Base-by-base conservation (phyloP, 2,329 filamentous ascomycete species). In the Aspergillus sergii region DNA sequence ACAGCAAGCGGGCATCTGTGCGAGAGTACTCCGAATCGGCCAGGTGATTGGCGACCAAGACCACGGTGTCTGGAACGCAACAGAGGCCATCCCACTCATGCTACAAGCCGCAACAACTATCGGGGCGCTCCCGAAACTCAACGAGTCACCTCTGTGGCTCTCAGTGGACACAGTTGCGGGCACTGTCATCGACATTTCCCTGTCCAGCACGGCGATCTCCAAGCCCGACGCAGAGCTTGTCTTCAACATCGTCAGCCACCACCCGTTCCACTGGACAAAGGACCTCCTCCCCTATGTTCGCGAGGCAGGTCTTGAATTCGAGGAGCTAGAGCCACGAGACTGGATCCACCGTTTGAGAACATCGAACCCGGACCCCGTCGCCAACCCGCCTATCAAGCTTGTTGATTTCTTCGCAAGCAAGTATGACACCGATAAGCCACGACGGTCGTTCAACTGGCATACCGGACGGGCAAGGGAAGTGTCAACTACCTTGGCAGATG, bases 211-310 rank as follows among this genome's bases (percentile, higher is more conserved):
- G 14, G 34, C n/a, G 9, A 45, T 41, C 21, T 39, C 61, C 11
- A 53, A 32, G 9, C 19, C 28, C 39, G 57, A 39, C 21, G 19
- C 48, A n/a, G 23, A 58, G 2, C 59, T 50, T 8, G 78, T 87
- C 19, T 85, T 82, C 62, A 84, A 88, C 62, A 75, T 89, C 10
- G 77, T 84, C n/a, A 87, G 87, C 62, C 80, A 81, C 0, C 72
- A 66, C 8, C 73, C 74, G 1, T 83, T 87, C 65, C 68, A 82
- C 43, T 88, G 85, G 84, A 85, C 82, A 0, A 62, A 76, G 0
- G 82, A 86, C 57, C 72, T 89, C 2, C 78, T 88, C 0, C 85
- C 85, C 2, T 79, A 80, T 4, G 73, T 88, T 19, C 85, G 84
- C 55, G 73, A 80, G 21, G 71, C 76, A 8, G 79, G 86, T 1